Conservation (phyloP, 768 basidiomycete genomes). For the Pulveroboletus ravenelii region DNA sequence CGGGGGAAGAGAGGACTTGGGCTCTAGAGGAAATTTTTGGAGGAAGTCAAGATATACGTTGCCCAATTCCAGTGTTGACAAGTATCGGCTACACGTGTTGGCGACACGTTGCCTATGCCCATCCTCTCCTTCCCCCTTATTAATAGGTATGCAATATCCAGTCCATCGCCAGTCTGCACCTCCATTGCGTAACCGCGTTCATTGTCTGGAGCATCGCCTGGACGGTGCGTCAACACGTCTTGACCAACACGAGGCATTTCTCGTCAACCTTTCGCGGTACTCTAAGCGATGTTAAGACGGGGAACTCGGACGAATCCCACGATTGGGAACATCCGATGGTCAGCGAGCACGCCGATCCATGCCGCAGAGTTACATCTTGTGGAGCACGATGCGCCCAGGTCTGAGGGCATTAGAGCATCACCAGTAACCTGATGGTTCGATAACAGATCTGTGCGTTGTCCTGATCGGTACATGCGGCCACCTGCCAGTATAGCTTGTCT, state of each 20-base stretch:
- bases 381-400: conserved; percentile 15
- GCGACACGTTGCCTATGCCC: conserved; percentile 23
- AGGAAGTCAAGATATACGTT: conserved; percentile 35
- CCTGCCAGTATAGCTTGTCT: conserved; percentile 7
- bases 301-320: background rate
- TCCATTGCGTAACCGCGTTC: conserved; percentile 28
- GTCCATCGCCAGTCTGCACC: conserved; percentile 10
- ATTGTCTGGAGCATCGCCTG: conserved; percentile 10
- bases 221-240: conserved; percentile 4
- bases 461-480: conserved; percentile 17
- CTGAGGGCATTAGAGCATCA: conserved; percentile 12
- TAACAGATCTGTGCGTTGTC: conserved; percentile 5
- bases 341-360: background rate
- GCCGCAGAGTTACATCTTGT: background rate
- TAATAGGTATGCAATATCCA: conserved; percentile 5
- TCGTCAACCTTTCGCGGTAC: background rate
- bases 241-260: conserved; percentile 2
- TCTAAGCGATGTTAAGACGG: conserved; percentile 8
- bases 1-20: conserved; percentile 23
- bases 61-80: conserved; percentile 24
- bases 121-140: conserved; percentile 14
- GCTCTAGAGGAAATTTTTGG: conserved; percentile 34
- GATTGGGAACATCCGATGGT: background rate
- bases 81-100: conserved; percentile 34
- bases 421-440: conserved; percentile 9